Evolutionary conservation across 1,284 basidiomycete genomes (phyloP).

Genomic region (Papiliotrema laurentii): DNA sequence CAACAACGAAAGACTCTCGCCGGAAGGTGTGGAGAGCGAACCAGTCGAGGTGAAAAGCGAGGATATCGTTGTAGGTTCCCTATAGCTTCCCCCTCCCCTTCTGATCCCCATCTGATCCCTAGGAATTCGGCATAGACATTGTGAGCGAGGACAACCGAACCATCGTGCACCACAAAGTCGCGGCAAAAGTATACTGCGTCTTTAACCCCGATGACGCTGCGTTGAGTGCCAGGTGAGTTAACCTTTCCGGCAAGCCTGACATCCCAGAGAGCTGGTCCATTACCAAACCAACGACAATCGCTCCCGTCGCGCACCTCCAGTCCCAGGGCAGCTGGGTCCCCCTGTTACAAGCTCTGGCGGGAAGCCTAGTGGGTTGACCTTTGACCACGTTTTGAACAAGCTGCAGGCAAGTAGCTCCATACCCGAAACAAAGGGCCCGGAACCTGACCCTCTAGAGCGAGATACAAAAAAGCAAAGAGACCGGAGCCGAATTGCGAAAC

Average conservation of each 20-base stretch:
- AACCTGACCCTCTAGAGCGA: constrained; percentile 64
- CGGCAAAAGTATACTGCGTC: constrained; percentile 85
- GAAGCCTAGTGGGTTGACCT: constrained; percentile 47
- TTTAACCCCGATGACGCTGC: constrained; percentile 76
- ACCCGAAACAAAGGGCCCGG: not conserved
- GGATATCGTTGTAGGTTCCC: constrained; percentile 69
- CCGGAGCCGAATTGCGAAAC: constrained; percentile 78
- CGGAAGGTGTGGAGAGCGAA: constrained; percentile 86
- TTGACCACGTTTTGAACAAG: constrained; percentile 52
- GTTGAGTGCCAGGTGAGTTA: constrained; percentile 38
- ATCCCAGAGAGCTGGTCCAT: constrained; percentile 35
- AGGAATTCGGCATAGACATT: constrained; percentile 99
- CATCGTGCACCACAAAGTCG: constrained; percentile 97
- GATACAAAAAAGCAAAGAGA: constrained; percentile 89
- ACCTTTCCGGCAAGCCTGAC: constrained; percentile 1
- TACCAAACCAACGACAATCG: constrained; percentile 36
- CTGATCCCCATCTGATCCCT: too few species aligned
- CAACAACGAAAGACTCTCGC: constrained; percentile 86
- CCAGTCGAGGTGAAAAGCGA: constrained; percentile 92
- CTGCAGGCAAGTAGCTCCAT: constrained; percentile 44
- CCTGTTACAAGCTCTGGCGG: constrained; percentile 43
- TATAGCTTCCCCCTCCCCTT: not conserved
- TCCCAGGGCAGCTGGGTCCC: constrained; percentile 26
- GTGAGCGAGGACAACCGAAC: constrained; percentile 98
- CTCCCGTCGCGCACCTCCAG: too few species aligned